Conservation (phyloP, 1,139 yeast species). For the Yamadazyma dushanensis region DNA sequence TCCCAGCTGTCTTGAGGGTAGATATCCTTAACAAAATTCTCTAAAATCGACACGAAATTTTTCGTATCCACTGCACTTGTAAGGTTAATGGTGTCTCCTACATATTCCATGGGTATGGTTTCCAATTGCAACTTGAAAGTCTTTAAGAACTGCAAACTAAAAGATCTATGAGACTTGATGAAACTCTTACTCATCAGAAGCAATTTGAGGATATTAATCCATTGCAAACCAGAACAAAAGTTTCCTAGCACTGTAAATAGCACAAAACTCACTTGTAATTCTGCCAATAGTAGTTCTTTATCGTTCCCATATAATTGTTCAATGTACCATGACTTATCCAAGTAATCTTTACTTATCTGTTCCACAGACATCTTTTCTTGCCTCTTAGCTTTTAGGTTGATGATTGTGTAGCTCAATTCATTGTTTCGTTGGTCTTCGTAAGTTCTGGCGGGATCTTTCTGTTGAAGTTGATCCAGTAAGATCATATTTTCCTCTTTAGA, state of each 20-base stretch:
- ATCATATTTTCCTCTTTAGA: conserved; percentile 31
- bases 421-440: conserved; percentile 12
- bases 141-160: conserved; percentile 18
- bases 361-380: conserved; percentile 6
- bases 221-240: conserved; percentile 31
- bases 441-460: conserved; percentile 11
- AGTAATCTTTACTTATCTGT: conserved; percentile 20
- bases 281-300: conserved; percentile 23
- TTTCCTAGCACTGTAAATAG: conserved; percentile 29
- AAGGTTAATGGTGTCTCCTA: conserved; percentile 18
- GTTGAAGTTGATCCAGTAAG: conserved; percentile 18
- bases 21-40: conserved; percentile 21
- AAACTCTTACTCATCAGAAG: conserved; percentile 24
- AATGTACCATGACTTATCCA: conserved; percentile 33
- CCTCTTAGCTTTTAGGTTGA: conserved; percentile 20
- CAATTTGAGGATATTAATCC: conserved; percentile 25
- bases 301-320: conserved; percentile 22
- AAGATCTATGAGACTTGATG: conserved; percentile 13
- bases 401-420: conserved; percentile 26
- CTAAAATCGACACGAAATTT: conserved; percentile 19
- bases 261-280: conserved; percentile 26
- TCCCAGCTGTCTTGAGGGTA: conserved; percentile 15
- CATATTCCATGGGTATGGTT: conserved; percentile 25
- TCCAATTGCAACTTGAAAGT: conserved; percentile 20
- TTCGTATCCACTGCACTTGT: conserved; percentile 20